A percentile compares a stretch with the other conserved stretches of the same genome.
Conservation (phyloP, 2,329 filamentous ascomycete genomes). For the Proliferodiscus dingleyae region DNA sequence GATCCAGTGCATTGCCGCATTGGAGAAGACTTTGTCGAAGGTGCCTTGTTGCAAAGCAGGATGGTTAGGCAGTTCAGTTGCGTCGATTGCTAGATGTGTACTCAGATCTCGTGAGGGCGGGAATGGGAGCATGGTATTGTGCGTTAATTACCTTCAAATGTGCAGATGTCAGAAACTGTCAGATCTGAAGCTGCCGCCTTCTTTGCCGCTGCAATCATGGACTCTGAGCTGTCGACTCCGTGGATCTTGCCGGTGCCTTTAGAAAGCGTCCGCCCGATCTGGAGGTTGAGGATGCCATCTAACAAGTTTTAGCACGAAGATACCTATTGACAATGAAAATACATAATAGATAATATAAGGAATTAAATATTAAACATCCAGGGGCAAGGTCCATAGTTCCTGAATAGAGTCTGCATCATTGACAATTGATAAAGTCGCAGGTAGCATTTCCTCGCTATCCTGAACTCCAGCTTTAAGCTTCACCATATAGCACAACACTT, state of each 20-base stretch:
- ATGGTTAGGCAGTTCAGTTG: slow-evolving; percentile 35
- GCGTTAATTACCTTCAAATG: slow-evolving; percentile 26
- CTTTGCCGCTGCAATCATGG: slow-evolving; percentile 53
- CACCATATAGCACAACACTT: no score
- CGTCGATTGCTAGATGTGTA: slow-evolving; percentile 40
- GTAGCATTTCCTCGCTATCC: not conserved
- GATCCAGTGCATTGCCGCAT: slow-evolving; percentile 61
- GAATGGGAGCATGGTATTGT: not conserved
- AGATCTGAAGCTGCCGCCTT: slow-evolving; percentile 29
- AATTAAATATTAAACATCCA: not conserved
- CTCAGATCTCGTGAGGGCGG: not conserved
- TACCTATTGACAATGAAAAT: not conserved
- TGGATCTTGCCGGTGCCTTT: slow-evolving; percentile 45
- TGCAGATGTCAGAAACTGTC: slow-evolving; percentile 16
- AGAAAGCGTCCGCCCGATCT: slow-evolving; percentile 44
- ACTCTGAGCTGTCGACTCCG: slow-evolving; percentile 53
- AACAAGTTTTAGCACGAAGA: not conserved
- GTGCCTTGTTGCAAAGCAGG: slow-evolving; percentile 33
- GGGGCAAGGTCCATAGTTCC: no score
- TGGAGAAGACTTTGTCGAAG: slow-evolving; percentile 57
- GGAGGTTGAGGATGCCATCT: slow-evolving; percentile 55
- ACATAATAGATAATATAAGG: not conserved
- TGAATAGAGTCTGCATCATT: no score
- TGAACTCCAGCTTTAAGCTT: not conserved
- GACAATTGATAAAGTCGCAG: not conserved